Evolutionary conservation across 805 yeast species (phyloP).

Genomic region (Monosporozyma aquatica): DNA sequence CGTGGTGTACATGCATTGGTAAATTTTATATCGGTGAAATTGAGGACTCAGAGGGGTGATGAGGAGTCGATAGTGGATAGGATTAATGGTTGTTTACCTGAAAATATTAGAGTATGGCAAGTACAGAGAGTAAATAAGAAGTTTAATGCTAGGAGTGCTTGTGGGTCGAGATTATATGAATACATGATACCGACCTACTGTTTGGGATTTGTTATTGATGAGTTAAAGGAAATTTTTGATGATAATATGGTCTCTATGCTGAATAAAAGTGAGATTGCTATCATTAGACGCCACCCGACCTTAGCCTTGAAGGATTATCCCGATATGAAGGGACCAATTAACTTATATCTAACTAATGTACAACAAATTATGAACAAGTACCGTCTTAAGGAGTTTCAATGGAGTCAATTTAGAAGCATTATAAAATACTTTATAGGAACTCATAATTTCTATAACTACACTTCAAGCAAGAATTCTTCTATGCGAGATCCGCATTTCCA

Average conservation of each 20-base stretch:
- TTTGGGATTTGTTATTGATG: not conserved
- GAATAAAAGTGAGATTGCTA: not conserved
- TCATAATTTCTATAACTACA: constrained; percentile 80
- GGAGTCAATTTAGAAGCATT: not conserved
- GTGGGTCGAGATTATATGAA: constrained; percentile 81
- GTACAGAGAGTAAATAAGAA: constrained; percentile 70
- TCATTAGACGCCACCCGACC: not conserved
- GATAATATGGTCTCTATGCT: not conserved
- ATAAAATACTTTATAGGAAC: constrained; percentile 71
- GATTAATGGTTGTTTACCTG: constrained; percentile 64
- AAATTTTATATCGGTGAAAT: constrained; percentile 73
- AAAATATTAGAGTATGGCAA: constrained; percentile 80
- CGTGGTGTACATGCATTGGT: constrained; percentile 99
- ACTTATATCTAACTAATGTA: not conserved
- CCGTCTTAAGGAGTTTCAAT: not conserved
- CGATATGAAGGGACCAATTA: not conserved
- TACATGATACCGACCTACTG: constrained; percentile 75
- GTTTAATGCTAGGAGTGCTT: constrained; percentile 82
- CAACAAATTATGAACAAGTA: not conserved
- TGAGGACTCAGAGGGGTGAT: constrained; percentile 57
- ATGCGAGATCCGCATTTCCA: no score
- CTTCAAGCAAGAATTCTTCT: constrained; percentile 59
- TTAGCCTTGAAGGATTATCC: not conserved
- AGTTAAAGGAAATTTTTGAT: not conserved
- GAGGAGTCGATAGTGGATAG: constrained; percentile 44